phyloP scores from a whole-genome alignment of 2,329 filamentous ascomycete genomes.

The Hysterium pulicare region DNA sequence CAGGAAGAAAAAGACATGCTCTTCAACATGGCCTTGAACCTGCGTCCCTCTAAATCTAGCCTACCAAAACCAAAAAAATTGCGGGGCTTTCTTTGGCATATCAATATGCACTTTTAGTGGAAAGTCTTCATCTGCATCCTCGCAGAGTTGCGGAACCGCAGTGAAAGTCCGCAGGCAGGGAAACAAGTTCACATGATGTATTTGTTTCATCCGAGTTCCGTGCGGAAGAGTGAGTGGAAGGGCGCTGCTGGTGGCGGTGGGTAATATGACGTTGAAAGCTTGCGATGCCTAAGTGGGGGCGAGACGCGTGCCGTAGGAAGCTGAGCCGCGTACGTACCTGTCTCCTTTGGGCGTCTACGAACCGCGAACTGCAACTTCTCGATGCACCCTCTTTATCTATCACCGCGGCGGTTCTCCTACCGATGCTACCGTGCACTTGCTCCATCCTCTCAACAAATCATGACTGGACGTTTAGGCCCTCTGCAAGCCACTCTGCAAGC shows the following conservation, averaged over 20 bases:
- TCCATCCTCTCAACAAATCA: too few species aligned
- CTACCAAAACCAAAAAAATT: constrained; percentile 38
- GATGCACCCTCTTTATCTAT: too few species aligned
- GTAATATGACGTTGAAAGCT: constrained; percentile 42
- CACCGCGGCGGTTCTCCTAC: too few species aligned
- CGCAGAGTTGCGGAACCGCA: constrained; percentile 25
- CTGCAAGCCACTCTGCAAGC: too few species aligned
- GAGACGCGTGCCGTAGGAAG: too few species aligned
- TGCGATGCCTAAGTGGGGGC: constrained; percentile 36
- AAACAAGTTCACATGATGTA: constrained; percentile 43
- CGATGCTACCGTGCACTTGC: too few species aligned
- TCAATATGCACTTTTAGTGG: constrained; percentile 50
- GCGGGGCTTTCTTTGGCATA: constrained; percentile 46
- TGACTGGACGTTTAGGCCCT: too few species aligned
- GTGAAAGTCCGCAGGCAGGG: constrained; percentile 33
- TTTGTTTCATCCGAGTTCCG: constrained; percentile 41
- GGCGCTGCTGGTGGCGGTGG: constrained; percentile 44
- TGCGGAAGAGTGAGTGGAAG: constrained; percentile 30
- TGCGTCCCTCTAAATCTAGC: constrained; percentile 41
- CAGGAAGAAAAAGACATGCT: constrained; percentile 37
- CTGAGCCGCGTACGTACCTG: too few species aligned
- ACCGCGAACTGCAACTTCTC: too few species aligned
- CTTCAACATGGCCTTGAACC: constrained; percentile 42
- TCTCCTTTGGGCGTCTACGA: too few species aligned
- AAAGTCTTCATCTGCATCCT: constrained; percentile 52